These are phyloP conservation scores for Mucor velutinosus DNA, from an alignment of 371 early-diverging fungal genomes.

Conservation along the genomic window DNA sequence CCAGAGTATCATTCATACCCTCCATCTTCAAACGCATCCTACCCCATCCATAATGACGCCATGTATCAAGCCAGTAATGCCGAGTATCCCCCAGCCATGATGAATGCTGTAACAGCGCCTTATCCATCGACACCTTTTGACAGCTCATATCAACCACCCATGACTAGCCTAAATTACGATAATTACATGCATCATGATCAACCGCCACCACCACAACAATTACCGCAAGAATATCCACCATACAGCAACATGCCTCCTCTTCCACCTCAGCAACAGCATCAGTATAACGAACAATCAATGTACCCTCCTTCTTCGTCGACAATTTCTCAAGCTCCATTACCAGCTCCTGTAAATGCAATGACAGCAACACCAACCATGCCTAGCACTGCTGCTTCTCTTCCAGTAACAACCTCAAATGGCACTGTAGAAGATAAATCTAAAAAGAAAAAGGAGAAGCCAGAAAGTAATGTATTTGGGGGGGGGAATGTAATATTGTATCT, in stretches of 20 bases:
- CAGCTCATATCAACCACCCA: not conserved
- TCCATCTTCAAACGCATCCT: slow-evolving; percentile 5
- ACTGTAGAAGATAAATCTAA: not conserved
- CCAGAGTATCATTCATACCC: not conserved
- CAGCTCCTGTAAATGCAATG: not conserved
- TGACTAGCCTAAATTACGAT: not conserved
- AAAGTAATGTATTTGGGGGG: not conserved
- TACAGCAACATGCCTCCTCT: not conserved
- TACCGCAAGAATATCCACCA: not conserved
- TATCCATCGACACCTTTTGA: not conserved
- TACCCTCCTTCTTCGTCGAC: not conserved
- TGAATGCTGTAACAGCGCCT: not conserved
- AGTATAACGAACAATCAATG: not conserved
- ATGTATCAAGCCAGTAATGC: not conserved
- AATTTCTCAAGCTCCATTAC: not conserved
- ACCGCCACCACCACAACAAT: not conserved
- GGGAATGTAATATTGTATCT: too few species aligned
- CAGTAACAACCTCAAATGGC: not conserved
- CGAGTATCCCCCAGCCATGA: slow-evolving; percentile 5
- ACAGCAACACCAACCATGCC: not conserved
- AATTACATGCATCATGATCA: not conserved
- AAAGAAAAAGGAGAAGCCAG: slow-evolving; percentile 8
- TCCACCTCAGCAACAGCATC: not conserved
- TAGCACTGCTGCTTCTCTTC: not conserved
- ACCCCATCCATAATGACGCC: not conserved